Percentiles rank a stretch among this genome's conserved stretches.
phyloP scores from a whole-genome alignment of 2,329 filamentous ascomycete genomes.

The Didymella lethalis region DNA sequence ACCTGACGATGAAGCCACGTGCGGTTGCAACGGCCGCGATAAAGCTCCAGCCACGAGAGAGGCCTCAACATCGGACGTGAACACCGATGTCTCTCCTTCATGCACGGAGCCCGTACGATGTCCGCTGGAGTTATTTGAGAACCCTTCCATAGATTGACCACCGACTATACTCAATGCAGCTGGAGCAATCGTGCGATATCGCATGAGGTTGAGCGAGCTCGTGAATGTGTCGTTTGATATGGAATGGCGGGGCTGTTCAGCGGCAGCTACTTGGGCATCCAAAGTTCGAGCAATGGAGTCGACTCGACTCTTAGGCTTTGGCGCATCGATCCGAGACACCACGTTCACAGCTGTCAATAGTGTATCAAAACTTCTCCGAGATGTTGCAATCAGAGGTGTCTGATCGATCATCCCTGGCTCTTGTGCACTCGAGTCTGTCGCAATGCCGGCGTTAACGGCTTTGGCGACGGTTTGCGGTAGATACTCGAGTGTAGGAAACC shows the following conservation, averaged over 20 bases:
- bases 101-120: background rate
- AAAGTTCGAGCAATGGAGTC: conserved; percentile 35
- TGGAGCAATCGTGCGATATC: background rate
- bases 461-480: conserved; percentile 23
- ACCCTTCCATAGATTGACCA: background rate
- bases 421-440: background rate
- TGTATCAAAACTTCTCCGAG: conserved; percentile 27
- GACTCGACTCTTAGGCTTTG: conserved; percentile 33
- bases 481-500: conserved; percentile 26
- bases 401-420: conserved; percentile 9
- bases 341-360: conserved; percentile 38
- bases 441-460: conserved; percentile 3
- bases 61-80: background rate
- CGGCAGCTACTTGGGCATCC: conserved; percentile 31
- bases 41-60: background rate
- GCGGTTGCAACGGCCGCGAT: background rate
- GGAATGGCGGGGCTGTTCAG: conserved; percentile 22
- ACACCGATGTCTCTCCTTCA: background rate
- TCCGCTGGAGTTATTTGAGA: too few species aligned
- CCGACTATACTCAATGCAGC: background rate
- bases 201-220: background rate
- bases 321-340: conserved; percentile 37
- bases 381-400: conserved; percentile 14
- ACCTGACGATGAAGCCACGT: background rate
- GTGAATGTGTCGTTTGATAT: background rate